A percentile compares a stretch with the other conserved stretches of the same genome.
Conservation (phyloP, 1,139 yeast genomes). For the Pichia sp. region DNA sequence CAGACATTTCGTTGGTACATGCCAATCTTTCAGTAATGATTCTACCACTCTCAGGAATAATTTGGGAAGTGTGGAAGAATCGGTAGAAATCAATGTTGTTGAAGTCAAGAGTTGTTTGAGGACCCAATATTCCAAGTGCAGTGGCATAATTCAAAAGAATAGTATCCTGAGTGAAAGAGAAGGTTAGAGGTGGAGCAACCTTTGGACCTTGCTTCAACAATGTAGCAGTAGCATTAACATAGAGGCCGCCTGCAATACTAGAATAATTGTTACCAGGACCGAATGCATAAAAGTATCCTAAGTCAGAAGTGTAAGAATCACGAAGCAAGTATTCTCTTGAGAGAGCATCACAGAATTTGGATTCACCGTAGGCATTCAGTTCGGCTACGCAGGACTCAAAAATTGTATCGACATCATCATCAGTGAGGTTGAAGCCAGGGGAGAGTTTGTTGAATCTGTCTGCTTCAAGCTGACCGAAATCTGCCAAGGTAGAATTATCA, state of each 20-base stretch:
- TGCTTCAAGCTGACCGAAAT: slow-evolving; percentile 14
- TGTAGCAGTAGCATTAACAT: slow-evolving; percentile 44
- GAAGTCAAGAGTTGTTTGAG: slow-evolving; percentile 26
- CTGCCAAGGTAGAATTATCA: slow-evolving; percentile 2
- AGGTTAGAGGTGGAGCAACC: slow-evolving; percentile 25
- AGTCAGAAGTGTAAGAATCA: slow-evolving; percentile 42
- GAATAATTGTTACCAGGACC: slow-evolving; percentile 50
- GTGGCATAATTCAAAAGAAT: slow-evolving; percentile 42
- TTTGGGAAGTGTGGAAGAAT: slow-evolving; percentile 10
- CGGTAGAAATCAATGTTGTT: slow-evolving; percentile 37
- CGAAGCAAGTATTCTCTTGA: slow-evolving; percentile 45
- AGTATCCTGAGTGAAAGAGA: slow-evolving; percentile 50
- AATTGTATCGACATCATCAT: slow-evolving; percentile 36
- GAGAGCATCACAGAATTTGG: slow-evolving; percentile 48
- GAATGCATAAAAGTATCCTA: slow-evolving; percentile 41
- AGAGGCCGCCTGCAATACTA: slow-evolving; percentile 41
- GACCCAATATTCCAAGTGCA: slow-evolving; percentile 42
- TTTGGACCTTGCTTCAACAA: slow-evolving; percentile 36
- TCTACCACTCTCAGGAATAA: slow-evolving; percentile 53
- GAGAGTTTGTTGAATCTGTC: slow-evolving; percentile 30
- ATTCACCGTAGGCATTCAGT: slow-evolving; percentile 43
- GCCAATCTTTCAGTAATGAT: slow-evolving; percentile 44
- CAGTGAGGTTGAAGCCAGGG: slow-evolving; percentile 37
- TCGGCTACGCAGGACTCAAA: slow-evolving; percentile 52
- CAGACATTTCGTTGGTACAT: slow-evolving; percentile 30